Evolutionary conservation across 148 eudicot genomes (phyloP).

Genomic region (Spergularia bocconei): DNA sequence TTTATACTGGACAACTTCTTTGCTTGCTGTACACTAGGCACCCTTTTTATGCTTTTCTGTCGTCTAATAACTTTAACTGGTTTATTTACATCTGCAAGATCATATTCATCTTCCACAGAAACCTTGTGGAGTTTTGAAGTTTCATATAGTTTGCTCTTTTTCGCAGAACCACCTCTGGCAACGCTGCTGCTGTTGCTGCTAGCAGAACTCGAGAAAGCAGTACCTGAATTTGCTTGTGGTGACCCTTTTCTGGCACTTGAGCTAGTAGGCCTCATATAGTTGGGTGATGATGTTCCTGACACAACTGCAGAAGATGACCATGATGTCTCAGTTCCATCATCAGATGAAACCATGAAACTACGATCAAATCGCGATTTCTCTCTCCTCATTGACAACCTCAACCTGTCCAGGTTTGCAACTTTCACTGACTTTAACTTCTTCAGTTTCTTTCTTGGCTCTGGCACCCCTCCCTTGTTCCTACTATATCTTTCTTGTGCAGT

Average conservation of each 20-base stretch:
- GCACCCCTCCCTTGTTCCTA: slow-evolving; percentile 31
- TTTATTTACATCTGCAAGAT: slow-evolving; percentile 21
- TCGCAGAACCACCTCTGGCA: slow-evolving; percentile 2
- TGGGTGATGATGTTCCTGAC: slow-evolving; percentile 35
- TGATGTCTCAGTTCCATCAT: slow-evolving; percentile 26
- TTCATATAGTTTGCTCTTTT: slow-evolving; percentile 4
- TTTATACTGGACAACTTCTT: slow-evolving; percentile 35
- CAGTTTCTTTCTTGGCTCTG: slow-evolving; percentile 43
- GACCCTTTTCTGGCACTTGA: slow-evolving; percentile 43
- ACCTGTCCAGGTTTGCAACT: slow-evolving; percentile 44
- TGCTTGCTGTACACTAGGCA: slow-evolving; percentile 27
- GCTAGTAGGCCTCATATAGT: slow-evolving; percentile 46
- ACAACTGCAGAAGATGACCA: slow-evolving; percentile 19
- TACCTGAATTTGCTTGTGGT: slow-evolving; percentile 31
- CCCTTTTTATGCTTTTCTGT: slow-evolving; percentile 29
- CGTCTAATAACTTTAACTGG: slow-evolving; percentile 17
- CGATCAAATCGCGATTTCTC: slow-evolving; percentile 28
- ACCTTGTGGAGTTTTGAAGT: slow-evolving; percentile 1
- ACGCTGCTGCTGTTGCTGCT: slow-evolving; percentile 8
- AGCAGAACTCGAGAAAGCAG: slow-evolving; percentile 19
- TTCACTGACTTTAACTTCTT: slow-evolving; percentile 58
- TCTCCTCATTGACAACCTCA: slow-evolving; percentile 38
- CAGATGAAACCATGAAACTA: background rate
- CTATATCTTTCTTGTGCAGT: slow-evolving; percentile 18
- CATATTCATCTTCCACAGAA: slow-evolving; percentile 16